Percentiles rank a stretch among this genome's conserved stretches.
Conservation (phyloP, 768 basidiomycete genomes). For the Rhizopogon roseolus region DNA sequence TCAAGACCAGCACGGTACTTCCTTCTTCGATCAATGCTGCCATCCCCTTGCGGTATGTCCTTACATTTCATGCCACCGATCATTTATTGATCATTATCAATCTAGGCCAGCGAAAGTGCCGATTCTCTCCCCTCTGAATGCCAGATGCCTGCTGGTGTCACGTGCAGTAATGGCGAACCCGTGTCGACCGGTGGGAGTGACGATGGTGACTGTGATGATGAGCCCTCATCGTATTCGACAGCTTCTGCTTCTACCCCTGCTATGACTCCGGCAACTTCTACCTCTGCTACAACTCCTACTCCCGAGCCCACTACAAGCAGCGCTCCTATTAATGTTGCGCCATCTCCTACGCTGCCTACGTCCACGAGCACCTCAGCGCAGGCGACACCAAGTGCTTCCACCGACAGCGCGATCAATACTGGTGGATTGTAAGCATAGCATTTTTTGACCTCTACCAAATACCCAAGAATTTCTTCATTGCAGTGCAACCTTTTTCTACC, state of each 20-base stretch:
- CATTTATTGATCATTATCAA: not conserved
- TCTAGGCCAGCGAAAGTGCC: slow-evolving; percentile 48
- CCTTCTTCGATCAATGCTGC: slow-evolving; percentile 68
- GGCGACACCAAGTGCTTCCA: not conserved
- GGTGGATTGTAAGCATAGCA: slow-evolving; percentile 39
- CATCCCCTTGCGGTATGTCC: slow-evolving; percentile 55
- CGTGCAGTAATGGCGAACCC: slow-evolving; percentile 11
- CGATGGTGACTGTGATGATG: slow-evolving; percentile 31
- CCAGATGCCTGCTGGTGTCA: slow-evolving; percentile 32
- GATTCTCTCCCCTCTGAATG: slow-evolving; percentile 48
- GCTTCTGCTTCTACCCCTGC: not conserved
- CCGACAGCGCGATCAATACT: slow-evolving; percentile 22
- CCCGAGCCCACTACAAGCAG: slow-evolving; percentile 6
- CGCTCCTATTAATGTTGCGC: not conserved
- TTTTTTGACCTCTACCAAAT: not conserved
- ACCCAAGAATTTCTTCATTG: not conserved
- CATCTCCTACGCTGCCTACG: not conserved
- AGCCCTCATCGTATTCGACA: slow-evolving; percentile 14
- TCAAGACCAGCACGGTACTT: slow-evolving; percentile 39
- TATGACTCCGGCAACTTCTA: not conserved
- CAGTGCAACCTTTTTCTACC: slow-evolving; percentile 66
- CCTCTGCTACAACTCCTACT: not conserved
- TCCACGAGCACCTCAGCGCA: not conserved
- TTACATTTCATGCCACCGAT: slow-evolving; percentile 1
- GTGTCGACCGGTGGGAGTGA: slow-evolving; percentile 19